A percentile compares a stretch with the other conserved stretches of the same genome.
These are phyloP conservation scores for Mediolabrus comicus DNA, from an alignment of 108 stramenopile genomes.

Conservation along the genomic window DNA sequence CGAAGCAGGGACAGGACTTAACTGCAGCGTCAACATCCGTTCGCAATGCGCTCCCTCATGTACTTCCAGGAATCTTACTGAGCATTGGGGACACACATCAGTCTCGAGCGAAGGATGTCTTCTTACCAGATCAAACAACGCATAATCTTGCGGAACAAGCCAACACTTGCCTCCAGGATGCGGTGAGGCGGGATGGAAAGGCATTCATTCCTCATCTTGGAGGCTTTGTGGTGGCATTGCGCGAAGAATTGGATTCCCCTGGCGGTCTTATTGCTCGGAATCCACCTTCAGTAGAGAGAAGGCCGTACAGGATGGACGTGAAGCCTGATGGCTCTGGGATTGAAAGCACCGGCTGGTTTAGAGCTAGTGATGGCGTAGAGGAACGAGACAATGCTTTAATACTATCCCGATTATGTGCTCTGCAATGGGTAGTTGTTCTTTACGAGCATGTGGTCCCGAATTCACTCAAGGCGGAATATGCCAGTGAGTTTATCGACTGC, in stretches of 20 bases:
- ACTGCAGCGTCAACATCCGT: slow-evolving; percentile 77
- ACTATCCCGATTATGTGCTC: slow-evolving; percentile 76
- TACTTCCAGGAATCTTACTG: slow-evolving; percentile 81
- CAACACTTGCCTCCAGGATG: slow-evolving; percentile 73
- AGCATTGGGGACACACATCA: slow-evolving; percentile 77
- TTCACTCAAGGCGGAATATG: slow-evolving; percentile 82
- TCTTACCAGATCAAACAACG: slow-evolving; percentile 84
- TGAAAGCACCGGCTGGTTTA: slow-evolving; percentile 87
- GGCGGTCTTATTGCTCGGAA: slow-evolving; percentile 76
- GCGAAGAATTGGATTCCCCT: slow-evolving; percentile 85
- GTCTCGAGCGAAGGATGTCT: slow-evolving; percentile 61
- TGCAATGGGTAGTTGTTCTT: slow-evolving; percentile 85
- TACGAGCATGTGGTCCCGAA: slow-evolving; percentile 85
- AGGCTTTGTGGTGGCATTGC: slow-evolving; percentile 79
- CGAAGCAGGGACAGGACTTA: slow-evolving; percentile 11
- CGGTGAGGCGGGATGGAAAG: slow-evolving; percentile 73
- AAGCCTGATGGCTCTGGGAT: slow-evolving; percentile 80
- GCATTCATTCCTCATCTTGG: slow-evolving; percentile 82
- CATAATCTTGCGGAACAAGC: slow-evolving; percentile 82
- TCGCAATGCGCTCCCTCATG: slow-evolving; percentile 77
- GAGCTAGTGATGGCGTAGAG: slow-evolving; percentile 53
- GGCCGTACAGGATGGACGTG: slow-evolving; percentile 84
- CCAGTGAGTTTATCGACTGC: slow-evolving; percentile 78
- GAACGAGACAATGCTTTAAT: slow-evolving; percentile 65
- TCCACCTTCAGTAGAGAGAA: slow-evolving; percentile 74